Conservation (phyloP, 2,329 filamentous ascomycete genomes). For the Alternaria atra region DNA sequence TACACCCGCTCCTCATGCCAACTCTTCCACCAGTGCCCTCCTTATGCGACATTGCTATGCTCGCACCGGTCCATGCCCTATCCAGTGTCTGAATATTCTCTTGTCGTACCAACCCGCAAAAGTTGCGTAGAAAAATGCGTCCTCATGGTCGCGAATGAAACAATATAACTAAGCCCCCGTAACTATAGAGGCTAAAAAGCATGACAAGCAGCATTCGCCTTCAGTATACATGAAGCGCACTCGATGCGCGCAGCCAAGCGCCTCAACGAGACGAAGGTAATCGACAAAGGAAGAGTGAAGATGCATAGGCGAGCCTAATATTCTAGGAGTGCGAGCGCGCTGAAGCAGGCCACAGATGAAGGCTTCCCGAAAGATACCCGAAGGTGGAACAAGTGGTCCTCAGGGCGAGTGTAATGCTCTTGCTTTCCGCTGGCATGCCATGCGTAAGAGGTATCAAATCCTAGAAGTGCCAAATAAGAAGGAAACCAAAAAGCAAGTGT, state of each 20-base stretch:
- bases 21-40: background rate
- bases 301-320: conserved; percentile 9
- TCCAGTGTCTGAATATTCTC: background rate
- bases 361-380: conserved; percentile 25
- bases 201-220: conserved; percentile 1
- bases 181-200: conserved; percentile 2
- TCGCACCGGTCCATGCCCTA: background rate
- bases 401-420: conserved; percentile 20
- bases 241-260: background rate
- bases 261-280: conserved; percentile 4
- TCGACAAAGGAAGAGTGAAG: conserved; percentile 14
- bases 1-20: background rate
- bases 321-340: conserved; percentile 8
- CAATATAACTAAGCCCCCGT: conserved; percentile 13
- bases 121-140: conserved; percentile 15
- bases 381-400: conserved; percentile 25
- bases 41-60: conserved; percentile 1
- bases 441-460: conserved; percentile 30
- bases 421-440: conserved; percentile 35
- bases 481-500: conserved; percentile 22
- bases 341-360: conserved; percentile 12
- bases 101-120: conserved; percentile 1
- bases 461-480: conserved; percentile 22
- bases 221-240: conserved; percentile 4
- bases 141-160: conserved; percentile 6